Conservation (phyloP, 345 rosid species). For the Nasturtium officinale region DNA sequence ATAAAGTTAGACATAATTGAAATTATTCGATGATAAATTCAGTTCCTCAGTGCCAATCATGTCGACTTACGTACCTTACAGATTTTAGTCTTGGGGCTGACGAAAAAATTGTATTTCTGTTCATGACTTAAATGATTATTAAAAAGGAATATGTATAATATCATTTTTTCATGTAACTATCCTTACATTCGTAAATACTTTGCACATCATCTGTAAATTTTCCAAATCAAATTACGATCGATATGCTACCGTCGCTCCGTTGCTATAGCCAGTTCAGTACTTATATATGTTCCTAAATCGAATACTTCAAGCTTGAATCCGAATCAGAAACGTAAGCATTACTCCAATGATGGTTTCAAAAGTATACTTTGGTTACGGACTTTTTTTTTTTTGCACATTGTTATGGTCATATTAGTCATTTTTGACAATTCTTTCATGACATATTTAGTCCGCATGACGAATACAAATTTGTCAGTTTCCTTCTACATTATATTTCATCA, state of each 20-base stretch:
- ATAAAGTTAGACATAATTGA: background rate
- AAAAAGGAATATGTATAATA: too few relatives aligned
- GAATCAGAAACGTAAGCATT: too few relatives aligned
- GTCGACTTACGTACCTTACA: conserved; percentile 6
- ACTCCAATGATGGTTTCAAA: background rate
- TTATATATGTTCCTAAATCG: background rate
- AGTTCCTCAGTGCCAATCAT: conserved; percentile 1
- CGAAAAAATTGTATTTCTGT: background rate
- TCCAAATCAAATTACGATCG: background rate
- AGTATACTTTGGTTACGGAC: background rate
- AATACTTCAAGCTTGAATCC: background rate
- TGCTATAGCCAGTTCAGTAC: too few relatives aligned
- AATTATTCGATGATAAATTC: background rate
- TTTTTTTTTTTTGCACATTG: background rate
- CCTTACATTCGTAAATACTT: too few relatives aligned
- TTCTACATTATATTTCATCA: background rate
- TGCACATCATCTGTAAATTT: too few relatives aligned
- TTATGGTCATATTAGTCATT: background rate
- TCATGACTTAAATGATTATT: background rate
- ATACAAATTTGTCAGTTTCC: background rate
- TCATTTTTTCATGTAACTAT: too few relatives aligned
- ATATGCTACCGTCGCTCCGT: too few relatives aligned
- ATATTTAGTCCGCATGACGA: background rate
- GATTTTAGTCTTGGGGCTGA: background rate
- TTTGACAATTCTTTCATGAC: background rate